Conservation (phyloP, 192 early-diverging fungal species). For the Podila epicladia region DNA sequence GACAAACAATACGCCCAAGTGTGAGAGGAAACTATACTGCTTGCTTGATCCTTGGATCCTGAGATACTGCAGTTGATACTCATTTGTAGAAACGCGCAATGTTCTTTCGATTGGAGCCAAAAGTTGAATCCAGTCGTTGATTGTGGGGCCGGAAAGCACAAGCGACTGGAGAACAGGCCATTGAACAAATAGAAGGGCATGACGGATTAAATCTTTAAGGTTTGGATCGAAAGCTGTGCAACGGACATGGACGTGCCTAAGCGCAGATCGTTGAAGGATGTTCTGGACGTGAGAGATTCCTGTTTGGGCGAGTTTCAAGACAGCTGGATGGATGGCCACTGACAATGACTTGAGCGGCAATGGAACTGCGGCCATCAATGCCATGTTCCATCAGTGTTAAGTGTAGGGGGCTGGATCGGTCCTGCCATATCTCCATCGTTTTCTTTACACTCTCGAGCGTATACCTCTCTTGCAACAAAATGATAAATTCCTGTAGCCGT, state of each 20-base stretch:
- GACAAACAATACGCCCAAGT: background rate
- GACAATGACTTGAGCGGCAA: no score
- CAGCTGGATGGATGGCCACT: no score
- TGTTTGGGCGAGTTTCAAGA: no score
- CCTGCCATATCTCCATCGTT: no score
- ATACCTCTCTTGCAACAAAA: no score
- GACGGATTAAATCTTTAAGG: background rate
- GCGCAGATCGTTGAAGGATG: background rate
- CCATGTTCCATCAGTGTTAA: no score
- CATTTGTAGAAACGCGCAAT: no score
- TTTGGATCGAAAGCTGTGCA: background rate
- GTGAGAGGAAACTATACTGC: background rate
- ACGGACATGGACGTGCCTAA: background rate
- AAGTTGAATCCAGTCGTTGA: background rate
- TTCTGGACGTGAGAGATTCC: background rate
- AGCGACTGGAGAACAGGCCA: background rate
- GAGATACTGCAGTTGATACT: background rate
- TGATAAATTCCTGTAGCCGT: no score
- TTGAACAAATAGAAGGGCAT: background rate
- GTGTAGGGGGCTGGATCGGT: no score
- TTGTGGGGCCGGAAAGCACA: background rate
- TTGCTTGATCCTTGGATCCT: background rate
- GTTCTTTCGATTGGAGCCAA: background rate
- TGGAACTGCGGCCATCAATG: no score
- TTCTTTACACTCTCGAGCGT: no score